phyloP scores from a whole-genome alignment of 768 basidiomycete species.

The Xerocomellus amylosporus region DNA sequence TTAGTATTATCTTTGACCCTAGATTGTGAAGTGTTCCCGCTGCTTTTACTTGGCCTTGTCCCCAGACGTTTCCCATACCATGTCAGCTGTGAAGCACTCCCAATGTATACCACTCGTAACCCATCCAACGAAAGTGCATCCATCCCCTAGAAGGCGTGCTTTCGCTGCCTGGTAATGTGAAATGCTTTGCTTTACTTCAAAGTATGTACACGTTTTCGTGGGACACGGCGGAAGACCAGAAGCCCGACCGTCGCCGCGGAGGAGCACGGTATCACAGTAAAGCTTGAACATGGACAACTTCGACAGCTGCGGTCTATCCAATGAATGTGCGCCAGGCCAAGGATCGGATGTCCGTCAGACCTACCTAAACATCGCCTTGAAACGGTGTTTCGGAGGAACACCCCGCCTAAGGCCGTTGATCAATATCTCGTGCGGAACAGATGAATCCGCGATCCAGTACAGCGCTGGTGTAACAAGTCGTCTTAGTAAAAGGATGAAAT shows the following conservation, averaged over 20 bases:
- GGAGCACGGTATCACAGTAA: slow-evolving; percentile 31
- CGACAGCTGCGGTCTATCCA: slow-evolving; percentile 47
- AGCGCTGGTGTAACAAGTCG: slow-evolving; percentile 45
- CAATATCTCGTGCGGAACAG: slow-evolving; percentile 53
- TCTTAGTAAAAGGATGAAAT: neutral
- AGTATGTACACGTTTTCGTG: slow-evolving; percentile 40
- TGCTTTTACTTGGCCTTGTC: neutral
- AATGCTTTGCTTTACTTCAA: slow-evolving; percentile 41
- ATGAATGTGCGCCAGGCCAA: neutral
- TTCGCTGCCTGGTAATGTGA: slow-evolving; percentile 53
- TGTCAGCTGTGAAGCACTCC: slow-evolving; percentile 47
- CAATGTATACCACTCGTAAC: slow-evolving; percentile 49
- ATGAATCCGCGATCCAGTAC: slow-evolving; percentile 61
- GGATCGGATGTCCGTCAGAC: slow-evolving; percentile 1
- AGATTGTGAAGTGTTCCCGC: neutral
- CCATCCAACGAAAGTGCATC: slow-evolving; percentile 62
- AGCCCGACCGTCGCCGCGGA: slow-evolving; percentile 6
- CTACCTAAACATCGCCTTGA: slow-evolving; percentile 63
- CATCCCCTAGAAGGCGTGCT: slow-evolving; percentile 39
- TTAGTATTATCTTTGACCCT: slow-evolving; percentile 9
- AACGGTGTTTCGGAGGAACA: slow-evolving; percentile 66
- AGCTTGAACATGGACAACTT: slow-evolving; percentile 54
- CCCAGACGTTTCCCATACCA: neutral
- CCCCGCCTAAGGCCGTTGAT: slow-evolving; percentile 82
- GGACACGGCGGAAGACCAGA: slow-evolving; percentile 12